phyloP scores from a whole-genome alignment of 2,329 filamentous ascomycete genomes.

The Raffaelea arxii region DNA sequence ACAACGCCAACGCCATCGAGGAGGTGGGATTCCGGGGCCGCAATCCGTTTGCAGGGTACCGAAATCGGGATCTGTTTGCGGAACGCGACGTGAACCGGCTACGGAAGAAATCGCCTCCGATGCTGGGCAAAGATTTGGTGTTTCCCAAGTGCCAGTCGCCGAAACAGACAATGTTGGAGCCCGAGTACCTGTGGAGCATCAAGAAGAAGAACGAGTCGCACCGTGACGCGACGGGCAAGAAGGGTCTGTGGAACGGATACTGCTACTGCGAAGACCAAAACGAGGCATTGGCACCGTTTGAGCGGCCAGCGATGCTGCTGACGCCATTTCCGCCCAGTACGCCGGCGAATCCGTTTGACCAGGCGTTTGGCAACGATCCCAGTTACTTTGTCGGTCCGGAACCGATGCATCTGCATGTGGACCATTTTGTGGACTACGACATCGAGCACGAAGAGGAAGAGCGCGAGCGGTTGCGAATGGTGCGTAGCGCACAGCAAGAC shows the following conservation, averaged over 20 bases:
- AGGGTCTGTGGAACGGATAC: conserved; percentile 70
- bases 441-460: too few species aligned
- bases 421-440: too few species aligned
- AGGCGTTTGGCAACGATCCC: conserved; percentile 29
- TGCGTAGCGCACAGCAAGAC: not conserved
- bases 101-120: conserved; percentile 57
- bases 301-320: conserved; percentile 38
- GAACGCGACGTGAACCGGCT: conserved; percentile 36
- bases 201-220: conserved; percentile 37
- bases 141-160: conserved; percentile 80
- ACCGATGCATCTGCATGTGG: too few species aligned
- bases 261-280: conserved; percentile 36
- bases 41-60: conserved; percentile 33
- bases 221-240: conserved; percentile 45
- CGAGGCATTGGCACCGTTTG: conserved; percentile 30
- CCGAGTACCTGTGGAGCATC: conserved; percentile 54
- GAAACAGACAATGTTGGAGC: conserved; percentile 74
- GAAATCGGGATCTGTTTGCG: conserved; percentile 39
- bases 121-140: conserved; percentile 72
- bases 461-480: not conserved
- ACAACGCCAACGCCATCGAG: conserved; percentile 22
- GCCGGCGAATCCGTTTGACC: conserved; percentile 32
- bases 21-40: conserved; percentile 30
- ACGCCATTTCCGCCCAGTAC: conserved; percentile 36
- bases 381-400: too few species aligned